Evolutionary conservation across 106 monocot species (phyloP).

Genomic region (Dendrobium catenatum): DNA sequence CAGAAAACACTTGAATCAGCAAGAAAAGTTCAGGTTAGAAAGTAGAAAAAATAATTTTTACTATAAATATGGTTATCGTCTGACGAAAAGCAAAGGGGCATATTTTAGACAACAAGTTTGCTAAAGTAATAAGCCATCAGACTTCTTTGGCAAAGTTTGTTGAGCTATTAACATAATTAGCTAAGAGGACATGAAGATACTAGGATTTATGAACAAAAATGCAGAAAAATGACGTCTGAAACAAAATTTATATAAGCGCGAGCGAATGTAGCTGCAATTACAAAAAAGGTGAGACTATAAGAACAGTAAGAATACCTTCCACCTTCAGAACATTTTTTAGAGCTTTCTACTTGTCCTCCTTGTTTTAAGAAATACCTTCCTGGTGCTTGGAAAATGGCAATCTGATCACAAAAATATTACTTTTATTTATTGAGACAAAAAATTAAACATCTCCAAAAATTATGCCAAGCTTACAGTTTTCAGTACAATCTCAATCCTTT

Average conservation of each 20-base stretch:
- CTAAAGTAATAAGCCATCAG: too few relatives aligned
- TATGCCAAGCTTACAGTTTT: conserved; percentile 59
- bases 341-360: conserved; percentile 40
- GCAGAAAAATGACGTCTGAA: not conserved
- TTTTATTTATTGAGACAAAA: not conserved
- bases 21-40: too few relatives aligned
- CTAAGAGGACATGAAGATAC: too few relatives aligned
- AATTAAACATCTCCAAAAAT: conserved; percentile 1
- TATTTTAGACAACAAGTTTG: too few relatives aligned
- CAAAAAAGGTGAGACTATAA: not conserved
- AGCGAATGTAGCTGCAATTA: not conserved
- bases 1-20: too few relatives aligned
- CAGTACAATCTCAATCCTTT: conserved; percentile 59
- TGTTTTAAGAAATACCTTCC: conserved; percentile 72
- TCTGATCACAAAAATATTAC: conserved; percentile 24
- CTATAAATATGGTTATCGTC: too few relatives aligned
- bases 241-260: not conserved
- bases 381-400: conserved; percentile 67
- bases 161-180: too few relatives aligned
- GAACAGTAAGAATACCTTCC: conserved; percentile 46
- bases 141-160: too few relatives aligned
- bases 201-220: too few relatives aligned
- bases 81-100: too few relatives aligned
- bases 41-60: too few relatives aligned
- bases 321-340: conserved; percentile 39